These are phyloP conservation scores for Diversispora eburnea DNA, from an alignment of 192 early-diverging fungal species.

Conservation along the genomic window DNA sequence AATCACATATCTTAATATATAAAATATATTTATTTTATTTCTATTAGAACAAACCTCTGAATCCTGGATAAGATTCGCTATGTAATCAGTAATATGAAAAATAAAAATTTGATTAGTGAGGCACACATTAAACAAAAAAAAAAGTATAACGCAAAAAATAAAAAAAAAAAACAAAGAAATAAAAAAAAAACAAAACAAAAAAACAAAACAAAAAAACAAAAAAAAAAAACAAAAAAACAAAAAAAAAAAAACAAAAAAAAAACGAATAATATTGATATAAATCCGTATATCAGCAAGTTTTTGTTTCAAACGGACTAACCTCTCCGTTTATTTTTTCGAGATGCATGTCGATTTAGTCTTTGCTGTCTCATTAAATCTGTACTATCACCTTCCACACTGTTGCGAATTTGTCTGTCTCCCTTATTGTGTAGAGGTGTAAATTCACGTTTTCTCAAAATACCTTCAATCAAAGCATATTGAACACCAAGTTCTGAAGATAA, in stretches of 20 bases:
- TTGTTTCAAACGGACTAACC: neutral
- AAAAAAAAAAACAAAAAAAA: neutral
- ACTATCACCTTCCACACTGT: slow-evolving; percentile 13
- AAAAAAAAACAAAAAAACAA: no score
- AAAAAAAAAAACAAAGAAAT: no score
- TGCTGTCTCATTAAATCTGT: slow-evolving; percentile 10
- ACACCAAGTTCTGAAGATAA: slow-evolving; percentile 23
- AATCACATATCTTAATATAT: no score
- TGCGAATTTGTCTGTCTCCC: slow-evolving; percentile 15
- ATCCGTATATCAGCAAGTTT: neutral
- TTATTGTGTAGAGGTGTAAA: slow-evolving; percentile 10
- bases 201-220: neutral
- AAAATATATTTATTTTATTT: no score
- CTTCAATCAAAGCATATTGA: slow-evolving; percentile 29
- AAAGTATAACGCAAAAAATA: no score
- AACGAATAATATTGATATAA: neutral
- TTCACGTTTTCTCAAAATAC: slow-evolving; percentile 21
- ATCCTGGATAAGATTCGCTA: no score
- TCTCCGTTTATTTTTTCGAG: slow-evolving; percentile 7
- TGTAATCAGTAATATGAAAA: no score
- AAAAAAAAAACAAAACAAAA: slow-evolving; percentile 2
- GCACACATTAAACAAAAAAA: no score
- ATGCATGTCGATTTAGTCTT: neutral
- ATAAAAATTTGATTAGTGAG: no score
- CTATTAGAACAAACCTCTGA: no score